Evolutionary conservation across 257 asterid genomes (phyloP).

Genomic region (Lavandula angustifolia): DNA sequence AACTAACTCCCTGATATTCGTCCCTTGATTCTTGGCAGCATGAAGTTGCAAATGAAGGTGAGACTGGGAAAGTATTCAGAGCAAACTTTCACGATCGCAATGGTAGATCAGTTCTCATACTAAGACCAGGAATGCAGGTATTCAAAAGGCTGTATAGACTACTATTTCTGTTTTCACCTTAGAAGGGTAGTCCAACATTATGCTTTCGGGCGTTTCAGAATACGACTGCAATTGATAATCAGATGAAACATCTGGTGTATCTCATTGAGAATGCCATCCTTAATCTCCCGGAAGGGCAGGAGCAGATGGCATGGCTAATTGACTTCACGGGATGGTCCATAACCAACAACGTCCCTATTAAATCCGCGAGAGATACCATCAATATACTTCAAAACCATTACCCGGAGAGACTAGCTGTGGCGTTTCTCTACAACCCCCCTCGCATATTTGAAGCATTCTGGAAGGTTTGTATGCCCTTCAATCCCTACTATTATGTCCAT

Average conservation of each 20-base stretch:
- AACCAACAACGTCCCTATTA: slow-evolving; percentile 72
- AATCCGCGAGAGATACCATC: slow-evolving; percentile 75
- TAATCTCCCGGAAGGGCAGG: slow-evolving; percentile 93
- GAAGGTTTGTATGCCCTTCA: slow-evolving; percentile 58
- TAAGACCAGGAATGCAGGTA: slow-evolving; percentile 94
- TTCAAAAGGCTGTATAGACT: slow-evolving; percentile 11
- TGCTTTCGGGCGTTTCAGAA: slow-evolving; percentile 51
- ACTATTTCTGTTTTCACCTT: slow-evolving; percentile 1
- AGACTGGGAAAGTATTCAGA: slow-evolving; percentile 81
- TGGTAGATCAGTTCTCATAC: slow-evolving; percentile 85
- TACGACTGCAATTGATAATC: slow-evolving; percentile 73
- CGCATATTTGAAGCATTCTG: slow-evolving; percentile 91
- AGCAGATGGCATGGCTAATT: slow-evolving; percentile 92
- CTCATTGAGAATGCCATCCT: slow-evolving; percentile 86
- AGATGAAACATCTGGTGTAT: slow-evolving; percentile 86
- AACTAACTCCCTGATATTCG: not conserved
- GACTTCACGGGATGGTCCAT: slow-evolving; percentile 93
- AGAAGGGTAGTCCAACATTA: not conserved
- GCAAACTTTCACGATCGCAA: slow-evolving; percentile 84
- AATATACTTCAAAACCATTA: slow-evolving; percentile 83
- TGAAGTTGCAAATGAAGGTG: slow-evolving; percentile 85
- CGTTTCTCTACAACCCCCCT: slow-evolving; percentile 88
- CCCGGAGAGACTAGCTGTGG: slow-evolving; percentile 85
- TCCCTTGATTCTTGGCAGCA: slow-evolving; percentile 43
- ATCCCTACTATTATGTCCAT: not conserved